Conservation (phyloP, 2,329 filamentous ascomycete genomes). For the Sporothrix euskadiensis region DNA sequence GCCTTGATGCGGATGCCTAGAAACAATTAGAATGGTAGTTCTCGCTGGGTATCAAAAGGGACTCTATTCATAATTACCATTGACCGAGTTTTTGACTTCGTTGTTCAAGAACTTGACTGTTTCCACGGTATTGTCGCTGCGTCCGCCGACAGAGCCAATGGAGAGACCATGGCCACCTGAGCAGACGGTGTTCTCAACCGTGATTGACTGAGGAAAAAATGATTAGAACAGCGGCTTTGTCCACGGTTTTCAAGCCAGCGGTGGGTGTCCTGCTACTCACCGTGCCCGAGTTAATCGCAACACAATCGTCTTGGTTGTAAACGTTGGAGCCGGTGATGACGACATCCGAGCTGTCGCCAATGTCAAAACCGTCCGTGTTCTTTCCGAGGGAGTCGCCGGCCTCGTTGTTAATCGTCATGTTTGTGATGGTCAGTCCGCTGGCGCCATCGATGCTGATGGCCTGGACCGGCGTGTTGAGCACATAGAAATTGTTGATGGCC, state of each 20-base stretch:
- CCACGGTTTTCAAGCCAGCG: too few species aligned
- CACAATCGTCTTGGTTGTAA: slow-evolving; percentile 63
- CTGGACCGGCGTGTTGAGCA: slow-evolving; percentile 47
- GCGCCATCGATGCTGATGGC: slow-evolving; percentile 45
- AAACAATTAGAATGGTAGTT: not conserved
- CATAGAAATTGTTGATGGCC: slow-evolving; percentile 46
- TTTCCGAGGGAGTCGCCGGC: slow-evolving; percentile 51
- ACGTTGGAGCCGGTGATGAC: slow-evolving; percentile 55
- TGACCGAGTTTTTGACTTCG: slow-evolving; percentile 27
- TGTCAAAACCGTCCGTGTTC: slow-evolving; percentile 63
- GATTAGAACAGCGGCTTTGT: too few species aligned
- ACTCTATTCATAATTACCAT: not conserved
- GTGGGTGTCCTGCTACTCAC: too few species aligned
- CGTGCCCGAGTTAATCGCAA: slow-evolving; percentile 50
- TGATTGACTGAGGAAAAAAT: slow-evolving; percentile 36
- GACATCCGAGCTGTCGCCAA: slow-evolving; percentile 51
- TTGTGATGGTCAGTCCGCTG: slow-evolving; percentile 41
- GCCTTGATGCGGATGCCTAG: slow-evolving; percentile 57
- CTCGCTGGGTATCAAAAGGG: not conserved
- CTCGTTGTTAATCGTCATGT: slow-evolving; percentile 45
- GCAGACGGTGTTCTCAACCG: slow-evolving; percentile 48
- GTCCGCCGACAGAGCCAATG: slow-evolving; percentile 47
- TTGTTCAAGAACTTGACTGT: slow-evolving; percentile 49
- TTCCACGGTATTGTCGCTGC: slow-evolving; percentile 55
- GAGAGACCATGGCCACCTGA: slow-evolving; percentile 58